phyloP scores from a whole-genome alignment of 2,329 filamentous ascomycete species.

The Aschersonia sp. region DNA sequence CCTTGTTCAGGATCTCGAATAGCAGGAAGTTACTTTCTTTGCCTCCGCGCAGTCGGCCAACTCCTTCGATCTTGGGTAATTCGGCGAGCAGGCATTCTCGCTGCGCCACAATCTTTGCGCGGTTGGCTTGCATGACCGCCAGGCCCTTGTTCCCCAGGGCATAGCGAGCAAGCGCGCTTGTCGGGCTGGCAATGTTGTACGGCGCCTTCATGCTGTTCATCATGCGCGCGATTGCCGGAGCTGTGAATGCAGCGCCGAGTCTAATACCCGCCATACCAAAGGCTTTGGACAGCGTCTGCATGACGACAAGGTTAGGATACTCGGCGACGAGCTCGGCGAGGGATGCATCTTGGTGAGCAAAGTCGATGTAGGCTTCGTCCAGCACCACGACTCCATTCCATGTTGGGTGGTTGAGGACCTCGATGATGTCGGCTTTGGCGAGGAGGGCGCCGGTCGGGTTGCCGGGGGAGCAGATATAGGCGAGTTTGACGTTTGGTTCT shows the following conservation, averaged over 20 bases:
- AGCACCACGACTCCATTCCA: slow-evolving; percentile 94
- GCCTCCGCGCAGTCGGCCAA: slow-evolving; percentile 72
- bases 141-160: slow-evolving; percentile 57
- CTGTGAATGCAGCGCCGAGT: slow-evolving; percentile 72
- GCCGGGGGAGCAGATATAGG: slow-evolving; percentile 87
- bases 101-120: slow-evolving; percentile 57
- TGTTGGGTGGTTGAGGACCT: slow-evolving; percentile 66
- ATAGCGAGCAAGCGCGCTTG: slow-evolving; percentile 62
- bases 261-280: slow-evolving; percentile 92
- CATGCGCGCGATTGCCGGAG: slow-evolving; percentile 57
- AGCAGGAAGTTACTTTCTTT: slow-evolving; percentile 77
- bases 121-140: slow-evolving; percentile 55
- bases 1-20: slow-evolving; percentile 66
- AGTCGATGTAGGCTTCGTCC: slow-evolving; percentile 95
- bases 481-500: slow-evolving; percentile 59
- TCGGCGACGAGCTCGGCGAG: slow-evolving; percentile 84
- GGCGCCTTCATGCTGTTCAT: slow-evolving; percentile 91
- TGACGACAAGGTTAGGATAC: slow-evolving; percentile 89
- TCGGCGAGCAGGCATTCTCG: slow-evolving; percentile 61
- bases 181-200: slow-evolving; percentile 87
- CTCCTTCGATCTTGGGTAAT: slow-evolving; percentile 58
- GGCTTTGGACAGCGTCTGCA: slow-evolving; percentile 97
- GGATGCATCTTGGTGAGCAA: slow-evolving; percentile 60
- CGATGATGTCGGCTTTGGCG: slow-evolving; percentile 56
- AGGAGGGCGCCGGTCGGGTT: slow-evolving; percentile 82